Evolutionary conservation across 192 early-diverging fungal genomes (phyloP), one percentile per base, ranked within the genome.

Genomic region (Linnemannia elongata): DNA sequence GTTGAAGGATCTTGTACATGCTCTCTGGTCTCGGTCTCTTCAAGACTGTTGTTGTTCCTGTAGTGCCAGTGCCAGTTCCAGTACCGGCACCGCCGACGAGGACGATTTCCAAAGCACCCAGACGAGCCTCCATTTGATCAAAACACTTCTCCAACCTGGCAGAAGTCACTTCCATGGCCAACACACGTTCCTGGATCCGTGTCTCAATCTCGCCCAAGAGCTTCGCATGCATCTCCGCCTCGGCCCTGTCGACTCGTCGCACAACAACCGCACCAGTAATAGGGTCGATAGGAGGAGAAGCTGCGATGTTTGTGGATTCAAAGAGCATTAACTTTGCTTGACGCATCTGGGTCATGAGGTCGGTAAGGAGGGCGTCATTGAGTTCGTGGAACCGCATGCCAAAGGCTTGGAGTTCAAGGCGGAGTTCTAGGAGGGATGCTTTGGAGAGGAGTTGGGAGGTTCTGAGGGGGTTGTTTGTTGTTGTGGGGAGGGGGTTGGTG

Each of bases 331-430:
- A 30, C 57, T 84, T 78, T 2, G 82, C 77, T 3, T 84, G 77
- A 0, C 77, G 60, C 39, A 84, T 30, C 33, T 84, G 82, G 6
- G 60, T 36, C 77, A 84, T 84, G 24, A 84, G 73, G 35, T 84
- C 82, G 9, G 72, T 79, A 0, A 84, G 41, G 9, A 84, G 60
- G 27, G 77, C 73, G 8, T 79, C 82, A 24, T 84, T 84, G 4
- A 84, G 72, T 47, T 84, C 82, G 52, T 84, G 82, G 52, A 76
- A 84, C 0, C 74, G 77, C 74, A 79, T 75, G 0, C 82, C 82
- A 5, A 84, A 75, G 1, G 77, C 41, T 47, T 84, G 82, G 5
- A 84, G 68, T 57, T 84, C 82, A 12, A 36, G 47, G 27, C 82
- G 82, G 17, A 84, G 73, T 24, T 84, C 82, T 24, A 68, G 30